A percentile compares a stretch with the other conserved stretches of the same genome.
Evolutionary conservation across 1,139 yeast species (phyloP).

Genomic region (Sugiyamaella novakii): DNA sequence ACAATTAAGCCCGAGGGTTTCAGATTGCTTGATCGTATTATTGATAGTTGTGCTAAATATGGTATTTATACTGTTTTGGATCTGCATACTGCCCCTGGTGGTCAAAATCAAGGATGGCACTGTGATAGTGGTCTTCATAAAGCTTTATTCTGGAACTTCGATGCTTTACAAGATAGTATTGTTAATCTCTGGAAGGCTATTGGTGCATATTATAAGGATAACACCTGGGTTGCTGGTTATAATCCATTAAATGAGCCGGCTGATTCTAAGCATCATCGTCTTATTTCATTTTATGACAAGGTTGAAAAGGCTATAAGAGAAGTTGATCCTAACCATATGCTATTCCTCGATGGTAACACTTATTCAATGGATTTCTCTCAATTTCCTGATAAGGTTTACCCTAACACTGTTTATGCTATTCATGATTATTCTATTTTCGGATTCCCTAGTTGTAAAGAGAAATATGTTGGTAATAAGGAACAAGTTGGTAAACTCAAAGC

Average conservation of each 20-base stretch:
- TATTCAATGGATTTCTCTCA: constrained; percentile 52
- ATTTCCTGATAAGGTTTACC: constrained; percentile 44
- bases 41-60: constrained; percentile 46
- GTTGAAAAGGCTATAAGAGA: constrained; percentile 44
- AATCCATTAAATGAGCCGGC: constrained; percentile 54
- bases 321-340: constrained; percentile 50
- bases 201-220: constrained; percentile 48
- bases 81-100: constrained; percentile 51
- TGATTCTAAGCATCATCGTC: constrained; percentile 44
- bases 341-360: constrained; percentile 51
- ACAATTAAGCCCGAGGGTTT: constrained; percentile 49
- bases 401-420: constrained; percentile 50
- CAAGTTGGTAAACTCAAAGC: constrained; percentile 41
- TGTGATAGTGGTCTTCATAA: constrained; percentile 49
- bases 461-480: constrained; percentile 43
- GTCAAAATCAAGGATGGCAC: constrained; percentile 55
- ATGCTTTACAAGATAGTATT: constrained; percentile 48
- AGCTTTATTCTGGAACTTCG: constrained; percentile 50
- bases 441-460: constrained; percentile 42
- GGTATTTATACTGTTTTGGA: constrained; percentile 49
- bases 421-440: constrained; percentile 49
- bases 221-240: constrained; percentile 53
- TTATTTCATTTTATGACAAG: constrained; percentile 43
- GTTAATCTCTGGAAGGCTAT: constrained; percentile 48
- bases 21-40: constrained; percentile 46